Evolutionary conservation across 345 rosid species (phyloP).

Genomic region (thale cress (Arabidopsis thaliana)): DNA sequence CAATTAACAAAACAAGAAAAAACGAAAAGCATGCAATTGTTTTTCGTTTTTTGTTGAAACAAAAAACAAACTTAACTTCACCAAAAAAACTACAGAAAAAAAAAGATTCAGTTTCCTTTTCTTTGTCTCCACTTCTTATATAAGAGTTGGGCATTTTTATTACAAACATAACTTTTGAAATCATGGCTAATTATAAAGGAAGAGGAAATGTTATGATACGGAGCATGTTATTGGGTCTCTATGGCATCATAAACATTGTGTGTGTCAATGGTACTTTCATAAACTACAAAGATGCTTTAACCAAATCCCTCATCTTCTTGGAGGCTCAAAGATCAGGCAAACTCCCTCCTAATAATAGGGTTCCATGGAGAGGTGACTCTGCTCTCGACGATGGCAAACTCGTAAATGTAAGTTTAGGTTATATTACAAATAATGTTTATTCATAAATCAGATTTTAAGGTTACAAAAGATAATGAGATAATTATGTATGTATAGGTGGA

Average conservation of each 20-base stretch:
- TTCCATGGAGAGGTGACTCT: constrained; percentile 91
- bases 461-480: not conserved
- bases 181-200: constrained; percentile 34
- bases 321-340: constrained; percentile 95
- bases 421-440: not conserved
- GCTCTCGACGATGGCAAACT: constrained; percentile 80
- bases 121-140: constrained; percentile 18
- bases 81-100: not conserved
- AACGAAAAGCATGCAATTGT: constrained; percentile 47
- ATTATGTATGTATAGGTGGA: constrained; percentile 54
- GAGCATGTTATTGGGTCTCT: constrained; percentile 51
- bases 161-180: not conserved
- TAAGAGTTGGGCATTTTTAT: constrained; percentile 17
- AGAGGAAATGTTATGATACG: constrained; percentile 20
- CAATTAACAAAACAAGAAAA: constrained; percentile 26
- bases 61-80: constrained; percentile 7
- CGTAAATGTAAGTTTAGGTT: constrained; percentile 52
- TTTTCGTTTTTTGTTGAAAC: constrained; percentile 48
- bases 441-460: not conserved
- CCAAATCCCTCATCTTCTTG: constrained; percentile 76
- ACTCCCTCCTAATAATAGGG: constrained; percentile 67
- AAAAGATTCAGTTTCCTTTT: constrained; percentile 17
- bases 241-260: constrained; percentile 46
- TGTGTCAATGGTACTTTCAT: constrained; percentile 48
- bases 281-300: constrained; percentile 71